These are phyloP conservation scores for Trichophyton benhamiae DNA, from an alignment of 2,329 filamentous ascomycete genomes.

Conservation along the genomic window DNA sequence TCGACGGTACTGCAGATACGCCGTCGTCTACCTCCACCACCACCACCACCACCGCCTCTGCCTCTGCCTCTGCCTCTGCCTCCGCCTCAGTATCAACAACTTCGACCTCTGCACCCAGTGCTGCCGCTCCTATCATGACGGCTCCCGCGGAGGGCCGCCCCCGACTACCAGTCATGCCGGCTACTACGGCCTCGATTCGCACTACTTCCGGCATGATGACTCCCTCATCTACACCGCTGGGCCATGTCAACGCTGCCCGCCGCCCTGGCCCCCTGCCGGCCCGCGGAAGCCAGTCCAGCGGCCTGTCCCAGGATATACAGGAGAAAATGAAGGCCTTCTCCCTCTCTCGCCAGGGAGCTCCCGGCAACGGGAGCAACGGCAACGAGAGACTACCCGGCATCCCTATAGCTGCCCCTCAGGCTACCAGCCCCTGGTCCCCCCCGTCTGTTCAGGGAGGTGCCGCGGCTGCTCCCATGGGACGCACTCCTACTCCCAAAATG, in stretches of 20 bases:
- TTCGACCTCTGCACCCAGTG: neutral
- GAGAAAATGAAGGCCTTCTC: slow-evolving; percentile 60
- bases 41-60: neutral
- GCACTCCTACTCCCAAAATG: slow-evolving; percentile 26
- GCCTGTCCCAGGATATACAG: slow-evolving; percentile 51
- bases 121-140: neutral
- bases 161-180: slow-evolving; percentile 39
- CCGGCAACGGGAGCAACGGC: neutral
- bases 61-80: neutral
- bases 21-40: neutral
- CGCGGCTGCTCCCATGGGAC: neutral
- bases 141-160: slow-evolving; percentile 29
- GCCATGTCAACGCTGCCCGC: slow-evolving; percentile 58
- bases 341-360: slow-evolving; percentile 40
- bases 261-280: slow-evolving; percentile 40
- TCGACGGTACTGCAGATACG: neutral
- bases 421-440: slow-evolving; percentile 11
- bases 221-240: slow-evolving; percentile 70
- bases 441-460: slow-evolving; percentile 5
- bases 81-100: neutral
- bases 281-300: slow-evolving; percentile 36
- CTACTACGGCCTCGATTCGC: slow-evolving; percentile 18
- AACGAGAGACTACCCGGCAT: neutral
- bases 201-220: slow-evolving; percentile 44
- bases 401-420: neutral